Evolutionary conservation across 495 filamentous ascomycete species (phyloP), one percentile per base, ranked within the genome.

Genomic region (Tuber umbilicatum): DNA sequence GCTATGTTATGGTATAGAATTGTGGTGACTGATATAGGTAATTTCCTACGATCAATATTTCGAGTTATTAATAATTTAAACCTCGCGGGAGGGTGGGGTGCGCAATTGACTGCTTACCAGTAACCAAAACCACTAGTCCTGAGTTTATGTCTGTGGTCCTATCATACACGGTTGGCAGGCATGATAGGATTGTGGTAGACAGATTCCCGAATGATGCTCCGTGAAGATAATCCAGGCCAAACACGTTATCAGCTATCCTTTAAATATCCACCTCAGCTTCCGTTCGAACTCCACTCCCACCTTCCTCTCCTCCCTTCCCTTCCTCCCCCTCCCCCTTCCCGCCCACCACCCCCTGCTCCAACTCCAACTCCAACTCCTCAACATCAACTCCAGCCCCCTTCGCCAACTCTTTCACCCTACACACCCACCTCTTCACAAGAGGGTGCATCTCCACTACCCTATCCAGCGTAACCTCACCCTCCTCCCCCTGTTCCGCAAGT

Each of bases 381-480:
- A 83, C 84, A 2, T 81, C 82, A 45, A 84, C 71, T 74, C 84
- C 84, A 69, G 73, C 83, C 78, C 83, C 79, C 60, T 3, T 73
- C 35, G 84, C 84, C 80, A 89, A 85, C 16, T 78, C 79, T 14
- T 81, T 70, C 4, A 89, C 83, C 21, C 85, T 81, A 31, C 68
- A 74, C 35, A 81, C 82, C 90, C 90, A 92, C 79, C 85, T 88
- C 76, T 40, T 77, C 39, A 92, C 73, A 60, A 91, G 41, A 37
- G 90, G 90, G 81, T 91, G 90, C 43, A 86, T 85, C 31, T 81
- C 85, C 3, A 87, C 90, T 39, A 91, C 86, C 73, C 88, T 85
- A 69, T 83, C 77, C 73, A 88, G 86, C 7, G 85, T 81, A 31
- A 87, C 77, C 5, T 77, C 69, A 69, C 77, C 78, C 73, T 78